These are phyloP conservation scores for Penstemon barbatus DNA, from an alignment of 257 asterid species.

Conservation along the genomic window DNA sequence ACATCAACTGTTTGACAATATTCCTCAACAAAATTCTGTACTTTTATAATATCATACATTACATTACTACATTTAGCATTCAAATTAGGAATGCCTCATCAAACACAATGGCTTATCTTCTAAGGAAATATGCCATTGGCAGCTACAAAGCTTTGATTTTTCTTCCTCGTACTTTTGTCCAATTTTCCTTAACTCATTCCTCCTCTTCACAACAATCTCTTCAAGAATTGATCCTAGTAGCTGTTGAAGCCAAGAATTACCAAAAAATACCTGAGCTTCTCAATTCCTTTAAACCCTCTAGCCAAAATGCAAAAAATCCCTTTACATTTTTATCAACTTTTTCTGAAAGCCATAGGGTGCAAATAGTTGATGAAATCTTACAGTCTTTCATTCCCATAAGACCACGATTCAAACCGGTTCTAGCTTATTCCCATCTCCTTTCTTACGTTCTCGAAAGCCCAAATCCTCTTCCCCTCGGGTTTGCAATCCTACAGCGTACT, in stretches of 20 bases:
- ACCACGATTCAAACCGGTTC: constrained; percentile 52
- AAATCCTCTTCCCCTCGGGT: constrained; percentile 57
- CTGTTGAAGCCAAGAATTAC: constrained; percentile 52
- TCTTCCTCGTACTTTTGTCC: constrained; percentile 25
- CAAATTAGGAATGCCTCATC: no score
- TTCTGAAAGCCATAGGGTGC: constrained; percentile 12
- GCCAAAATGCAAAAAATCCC: no score
- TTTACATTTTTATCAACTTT: no score
- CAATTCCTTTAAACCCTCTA: no score
- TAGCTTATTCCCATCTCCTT: constrained; percentile 64
- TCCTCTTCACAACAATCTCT: constrained; percentile 32
- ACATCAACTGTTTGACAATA: constrained; percentile 26
- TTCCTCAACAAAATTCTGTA: constrained; percentile 18
- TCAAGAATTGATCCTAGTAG: constrained; percentile 49
- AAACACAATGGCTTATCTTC: no score
- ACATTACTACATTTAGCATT: no score
- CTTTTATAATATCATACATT: no score
- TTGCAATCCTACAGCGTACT: constrained; percentile 56
- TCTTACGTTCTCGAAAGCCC: constrained; percentile 50
- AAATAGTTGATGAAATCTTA: constrained; percentile 49
- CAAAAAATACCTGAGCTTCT: constrained; percentile 40
- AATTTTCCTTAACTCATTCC: constrained; percentile 30
- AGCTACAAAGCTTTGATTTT: neutral
- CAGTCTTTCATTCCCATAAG: constrained; percentile 52
- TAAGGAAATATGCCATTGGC: constrained; percentile 17